phyloP scores from a whole-genome alignment of 768 basidiomycete species.

The Hysterangium stoloniferum region DNA sequence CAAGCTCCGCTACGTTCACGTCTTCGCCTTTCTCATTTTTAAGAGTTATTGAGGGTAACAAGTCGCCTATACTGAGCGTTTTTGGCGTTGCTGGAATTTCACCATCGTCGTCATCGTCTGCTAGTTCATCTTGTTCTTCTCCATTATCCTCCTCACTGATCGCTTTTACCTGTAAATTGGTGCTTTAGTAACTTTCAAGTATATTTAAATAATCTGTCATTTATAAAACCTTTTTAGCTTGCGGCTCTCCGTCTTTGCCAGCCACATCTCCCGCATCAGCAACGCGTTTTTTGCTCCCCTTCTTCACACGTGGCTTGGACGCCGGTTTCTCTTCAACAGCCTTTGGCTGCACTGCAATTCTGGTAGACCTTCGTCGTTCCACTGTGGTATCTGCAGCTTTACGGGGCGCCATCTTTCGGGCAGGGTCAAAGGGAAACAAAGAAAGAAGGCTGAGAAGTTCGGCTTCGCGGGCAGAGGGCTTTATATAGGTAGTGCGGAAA shows the following conservation, averaged over 20 bases:
- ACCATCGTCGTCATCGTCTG: conserved; percentile 18
- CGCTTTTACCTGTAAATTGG: conserved; percentile 2
- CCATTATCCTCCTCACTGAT: conserved; percentile 7
- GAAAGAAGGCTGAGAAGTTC: background rate
- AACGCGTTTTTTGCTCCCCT: conserved; percentile 33
- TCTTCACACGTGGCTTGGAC: conserved; percentile 20
- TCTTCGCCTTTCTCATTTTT: conserved; percentile 85
- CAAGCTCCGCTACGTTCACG: conserved; percentile 55
- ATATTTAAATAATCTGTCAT: background rate
- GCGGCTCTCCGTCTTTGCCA: conserved; percentile 9
- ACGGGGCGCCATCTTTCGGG: conserved; percentile 8
- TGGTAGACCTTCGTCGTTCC: conserved; percentile 47
- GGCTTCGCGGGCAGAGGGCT: background rate
- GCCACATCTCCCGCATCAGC: conserved; percentile 14
- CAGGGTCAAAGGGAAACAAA: background rate
- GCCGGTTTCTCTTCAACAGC: conserved; percentile 26
- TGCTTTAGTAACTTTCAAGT: background rate
- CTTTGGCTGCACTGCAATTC: conserved; percentile 44
- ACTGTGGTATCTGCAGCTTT: conserved; percentile 26
- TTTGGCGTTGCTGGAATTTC: conserved; percentile 14
- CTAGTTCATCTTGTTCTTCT: conserved; percentile 15
- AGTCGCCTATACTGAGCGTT: conserved; percentile 63
- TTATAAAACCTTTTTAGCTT: conserved; percentile 6
- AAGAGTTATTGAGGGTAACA: conserved; percentile 62
- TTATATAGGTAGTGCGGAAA: background rate